Evolutionary conservation across 805 yeast species (phyloP), one percentile per base, ranked within the genome.

Genomic region (Myxozyma neotropica): DNA sequence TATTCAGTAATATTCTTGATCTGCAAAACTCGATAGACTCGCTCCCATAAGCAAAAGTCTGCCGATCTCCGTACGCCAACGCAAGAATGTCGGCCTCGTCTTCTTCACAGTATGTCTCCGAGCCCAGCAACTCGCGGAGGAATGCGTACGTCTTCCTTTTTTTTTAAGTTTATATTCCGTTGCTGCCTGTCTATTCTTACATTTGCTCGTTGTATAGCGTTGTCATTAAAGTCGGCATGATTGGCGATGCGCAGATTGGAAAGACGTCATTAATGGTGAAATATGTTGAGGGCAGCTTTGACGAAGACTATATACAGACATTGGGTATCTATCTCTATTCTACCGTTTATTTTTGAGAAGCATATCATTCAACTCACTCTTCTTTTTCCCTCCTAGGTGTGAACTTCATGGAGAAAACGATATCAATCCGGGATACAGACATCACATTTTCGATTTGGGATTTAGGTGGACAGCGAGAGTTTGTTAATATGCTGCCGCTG

Each of bases 171-270:
- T 46, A 12, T 29, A 15, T 42, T 17, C 19, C 12, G 3, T 7
- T 8, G 39, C 1, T 12, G 19, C n/a, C n/a, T n/a, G n/a, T n/a
- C n/a, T n/a, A n/a, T n/a, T n/a, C n/a, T n/a, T n/a, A n/a, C n/a
- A n/a, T n/a, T n/a, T n/a, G n/a, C n/a, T n/a, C n/a, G n/a, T n/a
- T n/a, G n/a, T n/a, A n/a, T n/a, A 65, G 67, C n/a, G 65, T 68
- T 23, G 70, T 68, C 15, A 63, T 93, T 49, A 94, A 93, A 69
- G 91, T 93, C 19, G 98, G 97, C 2, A 82, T 93, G 48, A 83
- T 93, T 51, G 99, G 99, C 4, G 98, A 93, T 73, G 95, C 96
- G 1, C 95, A 90, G 70, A 91, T 92, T 4, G 99, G 99, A 4
- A 93, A 93, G 71, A 93, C 99, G 0, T 89, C 97, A 4, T 75